Evolutionary conservation across 2,329 filamentous ascomycete species (phyloP), one percentile per base, ranked within the genome.

Genomic region (Claviceps arundinis): DNA sequence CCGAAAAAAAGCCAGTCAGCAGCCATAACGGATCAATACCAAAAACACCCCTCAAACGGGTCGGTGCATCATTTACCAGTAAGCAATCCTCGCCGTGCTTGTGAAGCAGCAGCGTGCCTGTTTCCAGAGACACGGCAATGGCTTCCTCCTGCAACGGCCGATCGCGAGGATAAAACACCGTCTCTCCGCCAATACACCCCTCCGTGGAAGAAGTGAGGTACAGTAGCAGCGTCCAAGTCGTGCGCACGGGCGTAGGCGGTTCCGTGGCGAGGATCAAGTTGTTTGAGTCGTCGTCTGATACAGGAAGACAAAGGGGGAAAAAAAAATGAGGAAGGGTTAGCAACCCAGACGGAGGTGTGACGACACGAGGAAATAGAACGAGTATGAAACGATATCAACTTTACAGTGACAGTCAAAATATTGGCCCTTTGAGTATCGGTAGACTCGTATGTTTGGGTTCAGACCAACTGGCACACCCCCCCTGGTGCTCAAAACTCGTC

Each of bases 61-160:
- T 34, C 9, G 30, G 30, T 11, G 24, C 14, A 11, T 22, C 1
- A 43, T 19, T 66, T 62, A 82, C 79, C 62, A 96, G 69, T 71
- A 96, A 78, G 68, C 91, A 96, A 56, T 91, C 85, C 57, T 88
- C 80, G 0, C 91, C 90, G 68, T 96, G 91, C 56, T 87, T 87
- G 68, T 96, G 91, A 55, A 96, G 72, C 30, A 96, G 73, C 37
- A 89, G 78, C 76, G 91, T 85, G 2, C 91, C 91, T n/a, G 84
- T 84, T 65, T 95, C 87, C 11, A 87, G 79, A 1, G 76, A 76
- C 6, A 94, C 81, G 1, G 81, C 75, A 49, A 95, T 78, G 17
- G 85, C 86, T 59, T 86, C 79, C 17, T 75, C 74, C 17, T 73
- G 63, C 2, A 74, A 67, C 55, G 71, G 71, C 44, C 75, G 70